A percentile compares a stretch with the other conserved stretches of the same genome.
phyloP scores from a whole-genome alignment of 2,329 filamentous ascomycete genomes.

The Teratosphaeria gauchensis region DNA sequence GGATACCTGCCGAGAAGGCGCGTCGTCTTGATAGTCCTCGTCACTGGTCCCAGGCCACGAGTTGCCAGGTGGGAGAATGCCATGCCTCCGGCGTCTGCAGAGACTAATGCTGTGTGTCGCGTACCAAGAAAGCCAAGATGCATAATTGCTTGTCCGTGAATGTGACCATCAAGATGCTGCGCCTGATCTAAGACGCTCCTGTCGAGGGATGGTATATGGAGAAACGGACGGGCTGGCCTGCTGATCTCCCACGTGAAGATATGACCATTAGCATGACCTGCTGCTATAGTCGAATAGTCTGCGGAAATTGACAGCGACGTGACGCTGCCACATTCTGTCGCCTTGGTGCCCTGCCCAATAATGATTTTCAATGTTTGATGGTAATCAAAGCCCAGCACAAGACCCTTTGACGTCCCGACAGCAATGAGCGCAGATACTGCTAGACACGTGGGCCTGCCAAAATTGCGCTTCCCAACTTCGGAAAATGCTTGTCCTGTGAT shows the following conservation, averaged over 20 bases:
- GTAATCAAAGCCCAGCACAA: slow-evolving; percentile 94
- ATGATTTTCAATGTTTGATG: slow-evolving; percentile 91
- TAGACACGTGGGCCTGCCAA: slow-evolving; percentile 83
- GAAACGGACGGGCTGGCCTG: slow-evolving; percentile 73
- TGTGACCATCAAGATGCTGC: slow-evolving; percentile 69
- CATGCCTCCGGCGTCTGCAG: slow-evolving; percentile 91
- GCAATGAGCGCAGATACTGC: slow-evolving; percentile 81
- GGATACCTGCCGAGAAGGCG: slow-evolving; percentile 89
- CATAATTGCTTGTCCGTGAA: slow-evolving; percentile 65
- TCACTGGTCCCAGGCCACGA: slow-evolving; percentile 76
- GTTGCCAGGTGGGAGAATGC: slow-evolving; percentile 95
- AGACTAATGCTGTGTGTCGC: slow-evolving; percentile 86
- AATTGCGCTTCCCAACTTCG: slow-evolving; percentile 82
- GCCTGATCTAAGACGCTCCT: slow-evolving; percentile 50
- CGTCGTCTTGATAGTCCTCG: slow-evolving; percentile 76
- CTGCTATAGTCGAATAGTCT: slow-evolving; percentile 84
- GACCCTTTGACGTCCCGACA: slow-evolving; percentile 85
- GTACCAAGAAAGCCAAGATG: slow-evolving; percentile 94
- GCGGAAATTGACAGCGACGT: slow-evolving; percentile 84
- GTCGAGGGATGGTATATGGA: slow-evolving; percentile 72
- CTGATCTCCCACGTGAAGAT: slow-evolving; percentile 97
- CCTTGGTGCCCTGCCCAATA: slow-evolving; percentile 87
- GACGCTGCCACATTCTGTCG: slow-evolving; percentile 80
- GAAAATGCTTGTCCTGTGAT: slow-evolving; percentile 85
- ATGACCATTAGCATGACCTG: slow-evolving; percentile 77